Conservation (phyloP, 2,329 filamentous ascomycete genomes). For the Diaporthe ampelina region DNA sequence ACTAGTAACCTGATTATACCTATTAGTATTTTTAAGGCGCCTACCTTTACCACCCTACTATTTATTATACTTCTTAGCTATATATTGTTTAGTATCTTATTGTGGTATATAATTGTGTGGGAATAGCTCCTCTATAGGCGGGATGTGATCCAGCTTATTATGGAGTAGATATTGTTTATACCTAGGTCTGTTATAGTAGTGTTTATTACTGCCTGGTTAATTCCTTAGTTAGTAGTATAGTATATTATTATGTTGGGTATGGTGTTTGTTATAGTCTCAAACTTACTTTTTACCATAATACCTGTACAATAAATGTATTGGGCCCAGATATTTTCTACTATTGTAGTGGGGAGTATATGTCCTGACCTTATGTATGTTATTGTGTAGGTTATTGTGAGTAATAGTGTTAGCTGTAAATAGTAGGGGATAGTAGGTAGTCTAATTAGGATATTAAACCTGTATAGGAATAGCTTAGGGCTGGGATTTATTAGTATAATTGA, state of each 20-base stretch:
- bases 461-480: constrained; percentile 50
- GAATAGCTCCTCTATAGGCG: constrained; percentile 58
- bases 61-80: constrained; percentile 60
- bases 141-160: constrained; percentile 55
- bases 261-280: constrained; percentile 48
- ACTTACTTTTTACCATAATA: constrained; percentile 58
- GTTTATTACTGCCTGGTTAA: constrained; percentile 59
- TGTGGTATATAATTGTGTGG: constrained; percentile 65
- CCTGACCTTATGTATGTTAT: constrained; percentile 65
- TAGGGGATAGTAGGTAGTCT: constrained; percentile 66
- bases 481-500: constrained; percentile 54
- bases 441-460: constrained; percentile 56
- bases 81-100: constrained; percentile 61
- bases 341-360: constrained; percentile 52
- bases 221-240: constrained; percentile 61
- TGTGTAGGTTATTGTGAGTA: constrained; percentile 67
- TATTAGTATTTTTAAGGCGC: constrained; percentile 58
- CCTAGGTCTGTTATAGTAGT: constrained; percentile 55
- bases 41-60: constrained; percentile 59
- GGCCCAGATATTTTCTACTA: constrained; percentile 58
- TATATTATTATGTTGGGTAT: constrained; percentile 62
- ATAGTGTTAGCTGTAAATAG: constrained; percentile 60
- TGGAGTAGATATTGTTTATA: constrained; percentile 57
- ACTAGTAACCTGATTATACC: constrained; percentile 61
- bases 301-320: constrained; percentile 60